Conservation (phyloP, 106 monocot species). For the Phalaenopsis equestris region DNA sequence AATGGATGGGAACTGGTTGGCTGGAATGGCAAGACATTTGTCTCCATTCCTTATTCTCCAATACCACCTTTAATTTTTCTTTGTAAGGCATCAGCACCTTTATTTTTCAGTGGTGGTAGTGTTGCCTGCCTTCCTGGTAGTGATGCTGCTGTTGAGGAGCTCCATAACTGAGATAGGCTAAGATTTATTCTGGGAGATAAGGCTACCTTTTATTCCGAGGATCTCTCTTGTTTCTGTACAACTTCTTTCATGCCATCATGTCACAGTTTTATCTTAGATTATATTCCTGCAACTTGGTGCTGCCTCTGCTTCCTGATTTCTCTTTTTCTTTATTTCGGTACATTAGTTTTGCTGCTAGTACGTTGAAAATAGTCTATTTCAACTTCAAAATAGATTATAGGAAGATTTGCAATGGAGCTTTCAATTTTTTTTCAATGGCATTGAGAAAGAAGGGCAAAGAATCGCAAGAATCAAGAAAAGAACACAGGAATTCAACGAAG, state of each 20-base stretch:
- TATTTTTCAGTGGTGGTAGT: neutral
- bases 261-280: neutral
- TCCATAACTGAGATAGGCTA: neutral
- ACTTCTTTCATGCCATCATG: neutral
- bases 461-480: too few relatives aligned
- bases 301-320: neutral
- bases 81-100: neutral
- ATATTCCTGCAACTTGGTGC: too few relatives aligned
- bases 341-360: neutral
- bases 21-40: neutral
- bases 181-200: slow-evolving; percentile 3
- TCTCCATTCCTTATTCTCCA: neutral
- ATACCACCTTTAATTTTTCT: neutral
- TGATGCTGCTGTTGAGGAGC: neutral
- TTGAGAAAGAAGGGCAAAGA: too few relatives aligned
- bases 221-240: neutral
- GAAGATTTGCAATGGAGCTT: too few relatives aligned
- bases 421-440: too few relatives aligned
- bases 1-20: neutral
- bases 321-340: neutral
- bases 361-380: neutral
- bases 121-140: too few relatives aligned
- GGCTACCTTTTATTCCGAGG: neutral
- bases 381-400: neutral
- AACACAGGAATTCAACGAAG: too few relatives aligned